Conservation (phyloP, 352 stramenopile genomes). For the Phytophthora europaea region DNA sequence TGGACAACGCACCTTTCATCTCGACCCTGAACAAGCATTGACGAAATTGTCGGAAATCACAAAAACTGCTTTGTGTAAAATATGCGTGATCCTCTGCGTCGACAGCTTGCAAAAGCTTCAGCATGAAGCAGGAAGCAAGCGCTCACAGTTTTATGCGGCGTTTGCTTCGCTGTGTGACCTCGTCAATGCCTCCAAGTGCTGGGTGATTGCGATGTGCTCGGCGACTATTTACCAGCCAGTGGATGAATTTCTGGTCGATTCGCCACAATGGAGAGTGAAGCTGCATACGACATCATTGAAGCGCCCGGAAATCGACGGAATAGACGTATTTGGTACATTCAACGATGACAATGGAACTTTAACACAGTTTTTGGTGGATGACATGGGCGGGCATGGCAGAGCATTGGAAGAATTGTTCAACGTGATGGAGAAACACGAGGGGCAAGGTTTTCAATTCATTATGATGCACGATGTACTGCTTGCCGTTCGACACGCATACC, state of each 20-base stretch:
- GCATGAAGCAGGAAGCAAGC: conserved; percentile 19
- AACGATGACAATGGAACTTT: conserved; percentile 4
- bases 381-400: conserved; percentile 33
- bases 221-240: conserved; percentile 28
- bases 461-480: conserved; percentile 12
- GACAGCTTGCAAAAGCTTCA: conserved; percentile 19
- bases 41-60: conserved; percentile 19
- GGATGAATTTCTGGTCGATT: conserved; percentile 22
- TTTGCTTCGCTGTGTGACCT: conserved; percentile 20
- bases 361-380: conserved; percentile 24
- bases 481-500: conserved; percentile 13
- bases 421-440: conserved; percentile 16
- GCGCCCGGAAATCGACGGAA: conserved; percentile 14
- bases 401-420: conserved; percentile 27
- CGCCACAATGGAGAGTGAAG: conserved; percentile 8
- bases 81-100: conserved; percentile 34
- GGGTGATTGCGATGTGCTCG: conserved; percentile 23
- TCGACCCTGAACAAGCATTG: too few species aligned
- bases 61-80: conserved; percentile 6
- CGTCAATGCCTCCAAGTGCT: conserved; percentile 31
- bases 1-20: too few species aligned
- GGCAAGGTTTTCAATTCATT: conserved; percentile 23
- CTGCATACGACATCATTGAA: conserved; percentile 7
- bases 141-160: conserved; percentile 17
- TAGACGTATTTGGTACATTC: conserved; percentile 10